Evolutionary conservation across 1,284 basidiomycete species (phyloP).

Genomic region (Cutaneotrichosporon mucoides): DNA sequence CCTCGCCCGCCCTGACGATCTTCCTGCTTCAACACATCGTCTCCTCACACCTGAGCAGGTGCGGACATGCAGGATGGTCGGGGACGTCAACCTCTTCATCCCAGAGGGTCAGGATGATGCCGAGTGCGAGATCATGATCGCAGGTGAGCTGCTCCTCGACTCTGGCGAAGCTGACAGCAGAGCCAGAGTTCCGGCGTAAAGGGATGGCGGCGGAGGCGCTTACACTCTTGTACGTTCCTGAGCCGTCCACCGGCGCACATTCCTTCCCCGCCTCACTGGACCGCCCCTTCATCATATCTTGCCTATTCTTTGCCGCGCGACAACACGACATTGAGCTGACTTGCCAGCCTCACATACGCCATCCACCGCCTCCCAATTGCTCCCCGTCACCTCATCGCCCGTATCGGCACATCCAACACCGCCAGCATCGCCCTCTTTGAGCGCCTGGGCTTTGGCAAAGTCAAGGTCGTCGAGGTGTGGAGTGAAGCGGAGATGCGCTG

Average conservation of each 20-base stretch:
- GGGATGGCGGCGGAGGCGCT: constrained; percentile 61
- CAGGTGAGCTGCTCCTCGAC: constrained; percentile 51
- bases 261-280: too few species aligned
- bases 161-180: background rate
- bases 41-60: constrained; percentile 32
- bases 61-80: constrained; percentile 13
- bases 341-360: constrained; percentile 47
- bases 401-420: constrained; percentile 57
- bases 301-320: too few species aligned
- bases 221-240: constrained; percentile 54
- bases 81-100: constrained; percentile 25
- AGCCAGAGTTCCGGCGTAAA: constrained; percentile 4
- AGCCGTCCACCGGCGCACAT: background rate
- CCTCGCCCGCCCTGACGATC: constrained; percentile 53
- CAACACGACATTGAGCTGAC: too few species aligned
- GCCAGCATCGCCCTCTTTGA: constrained; percentile 61
- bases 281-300: too few species aligned
- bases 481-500: constrained; percentile 66
- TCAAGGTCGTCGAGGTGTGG: constrained; percentile 65
- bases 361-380: constrained; percentile 20
- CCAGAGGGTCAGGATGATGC: constrained; percentile 55
- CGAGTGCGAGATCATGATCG: constrained; percentile 80
- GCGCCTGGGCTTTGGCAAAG: constrained; percentile 63
- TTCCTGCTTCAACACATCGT: constrained; percentile 9
- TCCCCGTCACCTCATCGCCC: constrained; percentile 53